A percentile compares a stretch with the other conserved stretches of the same genome.
phyloP scores from a whole-genome alignment of 164 flowering plant genomes.

The Warburgia ugandensis region DNA sequence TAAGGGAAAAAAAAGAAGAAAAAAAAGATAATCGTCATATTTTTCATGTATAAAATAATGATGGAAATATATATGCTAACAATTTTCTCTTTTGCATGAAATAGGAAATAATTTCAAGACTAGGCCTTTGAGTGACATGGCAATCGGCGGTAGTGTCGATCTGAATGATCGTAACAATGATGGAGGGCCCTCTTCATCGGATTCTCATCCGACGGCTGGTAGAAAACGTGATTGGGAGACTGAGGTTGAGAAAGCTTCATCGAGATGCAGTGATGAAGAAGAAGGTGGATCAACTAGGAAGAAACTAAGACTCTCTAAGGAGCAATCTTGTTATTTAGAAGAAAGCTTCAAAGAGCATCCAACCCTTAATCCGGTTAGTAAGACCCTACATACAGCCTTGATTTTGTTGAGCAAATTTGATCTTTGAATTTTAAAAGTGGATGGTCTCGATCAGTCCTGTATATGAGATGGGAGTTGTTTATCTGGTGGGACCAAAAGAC shows the following conservation, averaged over 20 bases:
- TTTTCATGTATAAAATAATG: no score
- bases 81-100: no score
- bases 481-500: no score
- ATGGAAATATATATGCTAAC: no score
- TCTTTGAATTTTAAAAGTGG: neutral
- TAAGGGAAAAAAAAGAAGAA: no score
- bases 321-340: slow-evolving; percentile 12
- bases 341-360: slow-evolving; percentile 17
- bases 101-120: neutral
- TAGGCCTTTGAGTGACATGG: neutral
- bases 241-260: slow-evolving; percentile 34
- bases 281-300: slow-evolving; percentile 38
- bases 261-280: slow-evolving; percentile 61
- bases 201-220: no score
- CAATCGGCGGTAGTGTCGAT: neutral
- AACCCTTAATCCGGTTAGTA: slow-evolving; percentile 16
- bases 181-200: slow-evolving; percentile 1
- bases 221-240: slow-evolving; percentile 23
- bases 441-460: neutral
- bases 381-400: no score
- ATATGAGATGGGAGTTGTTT: no score
- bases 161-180: neutral
- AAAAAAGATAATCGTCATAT: no score
- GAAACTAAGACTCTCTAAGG: slow-evolving; percentile 17
- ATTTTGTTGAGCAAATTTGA: no score